Evolutionary conservation across 2,329 filamentous ascomycete species (phyloP).

Genomic region (Nemania bipapillata): DNA sequence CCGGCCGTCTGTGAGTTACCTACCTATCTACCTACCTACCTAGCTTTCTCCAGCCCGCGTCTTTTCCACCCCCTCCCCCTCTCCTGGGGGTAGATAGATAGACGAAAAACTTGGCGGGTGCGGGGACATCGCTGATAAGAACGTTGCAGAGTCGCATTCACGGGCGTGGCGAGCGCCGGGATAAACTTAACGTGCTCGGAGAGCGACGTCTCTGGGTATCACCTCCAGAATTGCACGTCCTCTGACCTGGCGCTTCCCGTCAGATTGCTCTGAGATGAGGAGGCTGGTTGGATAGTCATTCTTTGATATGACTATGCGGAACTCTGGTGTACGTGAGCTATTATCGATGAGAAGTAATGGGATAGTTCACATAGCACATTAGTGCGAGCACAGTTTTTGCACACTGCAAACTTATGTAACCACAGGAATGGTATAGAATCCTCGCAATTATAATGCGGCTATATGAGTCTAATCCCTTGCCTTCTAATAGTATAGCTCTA

Average conservation of each 20-base stretch:
- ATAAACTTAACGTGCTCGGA: conserved; percentile 40
- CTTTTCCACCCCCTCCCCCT: too few relatives aligned
- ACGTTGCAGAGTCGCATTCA: conserved; percentile 42
- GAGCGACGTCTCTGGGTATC: conserved; percentile 43
- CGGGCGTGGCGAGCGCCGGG: conserved; percentile 38
- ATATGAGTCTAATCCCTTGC: too few relatives aligned
- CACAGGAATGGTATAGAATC: not conserved
- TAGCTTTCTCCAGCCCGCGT: too few relatives aligned
- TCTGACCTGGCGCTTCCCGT: conserved; percentile 37
- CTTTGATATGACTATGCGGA: too few relatives aligned
- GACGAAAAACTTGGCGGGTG: not conserved
- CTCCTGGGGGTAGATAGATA: too few relatives aligned
- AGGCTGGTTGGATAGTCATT: not conserved
- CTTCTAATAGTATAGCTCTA: too few relatives aligned
- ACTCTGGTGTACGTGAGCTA: not conserved
- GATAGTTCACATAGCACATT: not conserved
- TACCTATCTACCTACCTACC: too few relatives aligned
- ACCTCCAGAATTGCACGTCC: conserved; percentile 45
- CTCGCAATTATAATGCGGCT: not conserved
- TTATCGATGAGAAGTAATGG: not conserved
- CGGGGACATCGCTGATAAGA: not conserved
- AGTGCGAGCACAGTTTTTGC: not conserved
- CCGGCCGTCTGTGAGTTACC: conserved; percentile 39
- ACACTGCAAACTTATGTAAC: not conserved
- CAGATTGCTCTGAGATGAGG: conserved; percentile 35